Base-by-base conservation (phyloP, 2,329 filamentous ascomycete genomes). In the Akanthomyces muscarius region DNA sequence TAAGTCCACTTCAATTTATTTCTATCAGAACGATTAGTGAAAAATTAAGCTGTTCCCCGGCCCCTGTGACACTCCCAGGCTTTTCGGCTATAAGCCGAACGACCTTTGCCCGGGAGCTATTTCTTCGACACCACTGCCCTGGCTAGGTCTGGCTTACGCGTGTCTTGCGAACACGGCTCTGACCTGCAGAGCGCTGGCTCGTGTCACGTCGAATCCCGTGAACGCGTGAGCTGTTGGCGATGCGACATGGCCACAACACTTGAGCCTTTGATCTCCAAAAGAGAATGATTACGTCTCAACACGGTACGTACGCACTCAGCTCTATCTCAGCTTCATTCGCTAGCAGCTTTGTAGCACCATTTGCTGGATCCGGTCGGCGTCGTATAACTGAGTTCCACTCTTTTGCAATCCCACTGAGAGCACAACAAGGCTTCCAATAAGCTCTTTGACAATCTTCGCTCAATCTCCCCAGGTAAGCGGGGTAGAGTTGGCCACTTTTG, bases 181-280 rank as follows among this genome's bases (percentile, higher is more conserved):
- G 45, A 48, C 23, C 45, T 48, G 45, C 23, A 48, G 45, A 48
- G 38, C 38, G 45, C 16, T 48, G 45, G 45, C 45, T 48, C 45
- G 11, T 48, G 45, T 25, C 45, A 48, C 45, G 23, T 48, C 45
- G 45, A 48, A 48, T 25, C 16, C 45, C 45, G 45, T 48, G 45
- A 25, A 48, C 5, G 45, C 45, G 45, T 48, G 45, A 48, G 45
- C 18, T 21, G 18, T 48, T 48, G 45, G 45, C 45, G 45, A 48
- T 48, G 45, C 45, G 45, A 48, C 45, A 48, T 16, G 45, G 45
- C 14, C 45, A 48, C 45, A 48, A 48, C 45, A 48, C 45, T 21
- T 48, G 45, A 48, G 45, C 45, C 23, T 48, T 48, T 48, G n/a
- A 48, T 48, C 45, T 48, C 45, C 45, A 48, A 48, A 48, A 48